Percentiles rank a stretch among this genome's conserved stretches.
phyloP scores from a whole-genome alignment of 129 eudicot species.

The Saussurea involucrata region DNA sequence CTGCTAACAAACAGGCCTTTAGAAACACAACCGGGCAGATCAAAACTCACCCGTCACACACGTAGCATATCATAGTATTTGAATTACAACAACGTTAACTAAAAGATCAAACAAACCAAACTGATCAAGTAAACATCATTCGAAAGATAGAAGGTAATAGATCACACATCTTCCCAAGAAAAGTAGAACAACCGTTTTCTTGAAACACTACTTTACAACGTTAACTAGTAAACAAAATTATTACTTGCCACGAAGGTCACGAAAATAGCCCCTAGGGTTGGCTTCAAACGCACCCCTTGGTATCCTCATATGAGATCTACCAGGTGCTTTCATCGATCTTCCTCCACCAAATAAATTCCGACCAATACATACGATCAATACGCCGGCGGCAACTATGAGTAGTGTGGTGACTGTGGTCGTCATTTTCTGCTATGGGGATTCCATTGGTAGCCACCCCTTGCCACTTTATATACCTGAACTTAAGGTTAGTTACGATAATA shows the following conservation, averaged over 20 bases:
- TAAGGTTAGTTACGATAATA: neutral
- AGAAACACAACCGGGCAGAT: too few relatives aligned
- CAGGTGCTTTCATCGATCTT: conserved; percentile 36
- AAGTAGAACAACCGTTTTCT: too few relatives aligned
- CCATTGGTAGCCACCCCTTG: too few relatives aligned
- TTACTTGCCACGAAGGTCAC: conserved; percentile 17
- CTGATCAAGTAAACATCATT: too few relatives aligned
- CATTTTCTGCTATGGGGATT: conserved; percentile 6
- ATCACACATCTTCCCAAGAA: too few relatives aligned
- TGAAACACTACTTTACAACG: too few relatives aligned
- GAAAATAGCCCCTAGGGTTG: conserved; percentile 26
- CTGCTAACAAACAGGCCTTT: too few relatives aligned
- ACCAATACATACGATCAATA: conserved; percentile 14
- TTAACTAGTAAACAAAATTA: neutral
- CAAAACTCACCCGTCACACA: too few relatives aligned
- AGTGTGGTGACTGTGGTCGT: conserved; percentile 34
- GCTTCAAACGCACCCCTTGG: conserved; percentile 20
- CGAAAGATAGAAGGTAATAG: too few relatives aligned
- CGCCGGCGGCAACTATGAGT: conserved; percentile 26
- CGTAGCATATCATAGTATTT: too few relatives aligned
- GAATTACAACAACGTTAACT: too few relatives aligned
- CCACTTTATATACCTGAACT: neutral
- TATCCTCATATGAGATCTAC: conserved; percentile 6
- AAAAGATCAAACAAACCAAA: too few relatives aligned
- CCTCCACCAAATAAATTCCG: conserved; percentile 1